A percentile compares a stretch with the other conserved stretches of the same genome.
Conservation (phyloP, 257 asterid genomes). For the Buddleja alternifolia region DNA sequence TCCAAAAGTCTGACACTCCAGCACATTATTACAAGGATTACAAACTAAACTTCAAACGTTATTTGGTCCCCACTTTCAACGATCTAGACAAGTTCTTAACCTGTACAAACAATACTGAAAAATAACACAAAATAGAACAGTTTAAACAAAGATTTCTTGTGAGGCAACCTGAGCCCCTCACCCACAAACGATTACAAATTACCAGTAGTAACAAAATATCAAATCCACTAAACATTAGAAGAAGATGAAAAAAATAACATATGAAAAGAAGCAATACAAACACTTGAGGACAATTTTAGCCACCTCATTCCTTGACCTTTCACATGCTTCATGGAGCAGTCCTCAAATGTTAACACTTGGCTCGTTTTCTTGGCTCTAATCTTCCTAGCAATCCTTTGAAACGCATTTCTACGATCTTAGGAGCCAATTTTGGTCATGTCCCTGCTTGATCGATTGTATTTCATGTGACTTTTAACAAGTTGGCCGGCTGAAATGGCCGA, state of each 20-base stretch:
- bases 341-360: not conserved
- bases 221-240: not conserved
- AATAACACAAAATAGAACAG: not conserved
- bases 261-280: conserved; percentile 24
- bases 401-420: conserved; percentile 16
- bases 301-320: no score
- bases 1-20: conserved; percentile 26
- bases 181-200: not conserved
- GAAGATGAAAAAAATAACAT: not conserved
- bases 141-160: conserved; percentile 30
- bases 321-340: not conserved
- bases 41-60: not conserved
- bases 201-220: conserved; percentile 23
- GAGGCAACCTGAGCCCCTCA: conserved; percentile 20
- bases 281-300: not conserved
- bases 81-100: conserved; percentile 18
- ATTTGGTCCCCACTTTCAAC: conserved; percentile 29
- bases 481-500: conserved; percentile 94
- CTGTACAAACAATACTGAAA: conserved; percentile 33
- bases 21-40: conserved; percentile 27
- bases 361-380: conserved; percentile 10
- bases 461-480: conserved; percentile 93
- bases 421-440: conserved; percentile 59
- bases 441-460: conserved; percentile 84
- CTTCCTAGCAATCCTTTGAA: conserved; percentile 2